phyloP scores from a whole-genome alignment of 805 yeast genomes.

The Zygosaccharomyces bailii region DNA sequence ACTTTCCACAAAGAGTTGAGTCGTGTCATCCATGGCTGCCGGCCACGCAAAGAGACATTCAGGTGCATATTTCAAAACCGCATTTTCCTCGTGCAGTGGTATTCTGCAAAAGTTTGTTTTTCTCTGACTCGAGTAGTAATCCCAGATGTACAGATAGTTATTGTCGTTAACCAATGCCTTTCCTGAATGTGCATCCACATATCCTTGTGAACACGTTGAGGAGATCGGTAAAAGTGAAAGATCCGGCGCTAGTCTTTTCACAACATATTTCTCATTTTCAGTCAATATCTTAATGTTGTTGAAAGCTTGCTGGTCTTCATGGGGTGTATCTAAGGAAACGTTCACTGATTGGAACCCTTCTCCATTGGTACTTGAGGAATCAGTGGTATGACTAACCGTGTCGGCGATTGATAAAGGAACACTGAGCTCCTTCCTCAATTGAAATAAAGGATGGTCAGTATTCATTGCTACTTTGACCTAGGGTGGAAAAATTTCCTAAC shows the following conservation, averaged over 20 bases:
- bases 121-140: conserved; percentile 57
- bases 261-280: conserved; percentile 32
- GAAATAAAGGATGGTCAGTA: conserved; percentile 23
- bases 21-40: conserved; percentile 27
- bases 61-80: conserved; percentile 21
- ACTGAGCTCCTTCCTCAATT: conserved; percentile 34
- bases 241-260: conserved; percentile 24
- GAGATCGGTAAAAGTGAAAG: conserved; percentile 16
- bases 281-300: conserved; percentile 25
- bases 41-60: conserved; percentile 33
- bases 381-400: conserved; percentile 5
- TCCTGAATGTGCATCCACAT: conserved; percentile 45
- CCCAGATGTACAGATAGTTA: conserved; percentile 63
- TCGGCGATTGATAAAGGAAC: conserved; percentile 30
- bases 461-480: conserved; percentile 5
- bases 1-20: conserved; percentile 47
- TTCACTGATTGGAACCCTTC: conserved; percentile 11
- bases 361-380: conserved; percentile 9
- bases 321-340: conserved; percentile 9
- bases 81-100: conserved; percentile 29
- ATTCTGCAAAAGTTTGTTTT: conserved; percentile 41
- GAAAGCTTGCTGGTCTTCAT: conserved; percentile 9
- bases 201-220: conserved; percentile 32
- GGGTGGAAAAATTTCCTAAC: neutral
- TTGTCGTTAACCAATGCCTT: conserved; percentile 50